phyloP scores from a whole-genome alignment of 164 flowering plant genomes.

The Vitis vinifera region ASM3070453v1 NC_081814.1:26498501-26499000 shows the following conservation, averaged over 20 bases:
- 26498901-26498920: conserved; percentile 18
- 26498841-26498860: not conserved
- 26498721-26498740: not conserved
- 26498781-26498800: not conserved
- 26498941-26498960: conserved; percentile 10
- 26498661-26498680: not conserved
- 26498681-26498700: not conserved
- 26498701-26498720: not conserved
- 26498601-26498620: not conserved
- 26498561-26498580: not conserved
- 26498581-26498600: too few relatives aligned
- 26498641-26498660: too few relatives aligned
- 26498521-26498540: not conserved
- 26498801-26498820: too few relatives aligned
- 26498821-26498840: too few relatives aligned
- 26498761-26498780: not conserved
- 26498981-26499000: not conserved
- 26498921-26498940: conserved; percentile 25
- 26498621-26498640: too few relatives aligned
- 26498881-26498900: conserved; percentile 9
- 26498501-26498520: not conserved
- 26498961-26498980: conserved; percentile 2
- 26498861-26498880: not conserved
- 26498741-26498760: not conserved
- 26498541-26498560: not conserved